Conservation (phyloP, 495 filamentous ascomycete species). For the Annulohypoxylon nitens region DNA sequence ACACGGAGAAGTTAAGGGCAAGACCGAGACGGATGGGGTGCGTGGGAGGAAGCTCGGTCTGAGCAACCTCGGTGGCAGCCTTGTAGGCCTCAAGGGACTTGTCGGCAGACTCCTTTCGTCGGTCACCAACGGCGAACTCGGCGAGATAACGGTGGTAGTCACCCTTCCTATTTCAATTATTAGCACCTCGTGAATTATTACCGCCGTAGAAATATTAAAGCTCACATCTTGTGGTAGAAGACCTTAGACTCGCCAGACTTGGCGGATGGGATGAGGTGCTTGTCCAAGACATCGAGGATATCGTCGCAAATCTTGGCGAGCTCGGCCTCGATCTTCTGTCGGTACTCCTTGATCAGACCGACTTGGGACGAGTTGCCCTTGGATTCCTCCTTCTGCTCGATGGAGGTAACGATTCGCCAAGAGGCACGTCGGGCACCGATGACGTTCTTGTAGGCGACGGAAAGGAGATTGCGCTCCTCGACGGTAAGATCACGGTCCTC, state of each 20-base stretch:
- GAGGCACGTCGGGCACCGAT: conserved; percentile 98
- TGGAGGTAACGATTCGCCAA: conserved; percentile 99
- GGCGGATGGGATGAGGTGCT: conserved; percentile 96
- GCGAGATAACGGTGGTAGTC: conserved; percentile 99
- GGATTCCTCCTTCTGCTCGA: conserved; percentile 99
- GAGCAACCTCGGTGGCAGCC: conserved; percentile 96
- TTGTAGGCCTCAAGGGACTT: conserved; percentile 99
- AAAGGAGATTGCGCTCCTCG: conserved; percentile 99
- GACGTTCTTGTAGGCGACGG: conserved; percentile 99
- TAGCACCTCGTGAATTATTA: conserved; percentile 35
- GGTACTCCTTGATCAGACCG: conserved; percentile 97
- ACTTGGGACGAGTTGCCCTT: conserved; percentile 98
- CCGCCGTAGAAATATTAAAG: conserved; percentile 28
- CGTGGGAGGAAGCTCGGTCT: conserved; percentile 97
- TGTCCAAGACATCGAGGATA: conserved; percentile 95
- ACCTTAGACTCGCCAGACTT: conserved; percentile 99
- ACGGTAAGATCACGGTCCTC: conserved; percentile 98
- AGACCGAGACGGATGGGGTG: conserved; percentile 99
- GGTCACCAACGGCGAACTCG: conserved; percentile 97
- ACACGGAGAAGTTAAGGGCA: conserved; percentile 99
- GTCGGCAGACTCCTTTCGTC: conserved; percentile 96
- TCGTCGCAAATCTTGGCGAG: conserved; percentile 99
- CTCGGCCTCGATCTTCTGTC: conserved; percentile 98
- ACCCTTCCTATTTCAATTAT: conserved; percentile 82
- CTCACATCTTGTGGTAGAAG: conserved; percentile 99